Conservation (phyloP, 2,329 filamentous ascomycete genomes). For the Pseudopithomyces maydicus region DNA sequence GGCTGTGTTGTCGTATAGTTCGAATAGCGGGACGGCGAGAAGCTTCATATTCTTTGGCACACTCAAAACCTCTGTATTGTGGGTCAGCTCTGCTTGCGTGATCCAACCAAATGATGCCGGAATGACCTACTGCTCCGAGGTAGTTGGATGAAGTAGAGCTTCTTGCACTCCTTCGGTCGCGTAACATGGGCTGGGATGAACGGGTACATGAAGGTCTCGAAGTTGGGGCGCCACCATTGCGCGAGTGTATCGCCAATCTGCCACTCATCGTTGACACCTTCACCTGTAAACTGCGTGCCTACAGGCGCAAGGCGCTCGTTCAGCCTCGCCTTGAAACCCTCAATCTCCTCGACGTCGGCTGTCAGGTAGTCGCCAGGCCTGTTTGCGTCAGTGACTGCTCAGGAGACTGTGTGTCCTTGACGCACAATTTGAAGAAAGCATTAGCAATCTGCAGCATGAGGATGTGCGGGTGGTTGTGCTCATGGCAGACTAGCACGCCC, state of each 20-base stretch:
- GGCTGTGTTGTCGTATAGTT: slow-evolving; percentile 96
- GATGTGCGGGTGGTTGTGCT: slow-evolving; percentile 98
- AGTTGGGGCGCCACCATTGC: slow-evolving; percentile 99
- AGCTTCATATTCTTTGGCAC: slow-evolving; percentile 99
- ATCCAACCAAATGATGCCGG: neutral
- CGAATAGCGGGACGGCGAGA: slow-evolving; percentile 92
- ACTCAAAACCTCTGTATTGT: slow-evolving; percentile 77
- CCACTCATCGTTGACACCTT: slow-evolving; percentile 92
- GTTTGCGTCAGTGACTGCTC: neutral
- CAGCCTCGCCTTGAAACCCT: slow-evolving; percentile 90
- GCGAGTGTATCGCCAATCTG: slow-evolving; percentile 92
- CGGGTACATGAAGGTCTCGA: slow-evolving; percentile 99
- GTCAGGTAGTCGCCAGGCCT: slow-evolving; percentile 91
- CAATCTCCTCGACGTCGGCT: slow-evolving; percentile 86
- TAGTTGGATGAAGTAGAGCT: slow-evolving; percentile 95
- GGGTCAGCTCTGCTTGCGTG: slow-evolving; percentile 21
- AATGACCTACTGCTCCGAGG: slow-evolving; percentile 78
- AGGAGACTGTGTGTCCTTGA: slow-evolving; percentile 4
- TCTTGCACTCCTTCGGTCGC: slow-evolving; percentile 98
- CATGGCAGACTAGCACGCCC: slow-evolving; percentile 95
- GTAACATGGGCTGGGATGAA: slow-evolving; percentile 97
- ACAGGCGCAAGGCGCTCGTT: slow-evolving; percentile 94
- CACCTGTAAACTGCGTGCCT: slow-evolving; percentile 78
- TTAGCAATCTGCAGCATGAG: slow-evolving; percentile 99
- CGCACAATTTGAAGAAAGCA: slow-evolving; percentile 93